These are phyloP conservation scores for Gryganskiella cystojenkinii DNA, from an alignment of 192 early-diverging fungal species.

Conservation along the genomic window DNA sequence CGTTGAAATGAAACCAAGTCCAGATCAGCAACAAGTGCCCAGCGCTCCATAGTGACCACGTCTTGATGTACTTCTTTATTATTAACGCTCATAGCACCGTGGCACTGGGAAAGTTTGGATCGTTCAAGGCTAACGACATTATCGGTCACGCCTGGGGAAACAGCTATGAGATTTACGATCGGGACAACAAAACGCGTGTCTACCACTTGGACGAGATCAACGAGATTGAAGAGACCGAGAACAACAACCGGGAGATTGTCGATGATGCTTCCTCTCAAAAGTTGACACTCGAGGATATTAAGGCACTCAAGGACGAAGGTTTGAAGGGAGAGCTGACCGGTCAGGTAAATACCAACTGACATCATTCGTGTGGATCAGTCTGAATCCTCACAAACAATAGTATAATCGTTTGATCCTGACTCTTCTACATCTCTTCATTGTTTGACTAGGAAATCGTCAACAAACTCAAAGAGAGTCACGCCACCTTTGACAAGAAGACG, in stretches of 20 bases:
- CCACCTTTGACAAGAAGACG: slow-evolving; percentile 92
- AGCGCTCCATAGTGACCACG: too few species aligned
- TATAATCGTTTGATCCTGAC: too few species aligned
- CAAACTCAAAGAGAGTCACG: slow-evolving; percentile 83
- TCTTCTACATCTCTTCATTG: slow-evolving; percentile 18
- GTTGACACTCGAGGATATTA: slow-evolving; percentile 85
- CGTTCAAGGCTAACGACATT: slow-evolving; percentile 79
- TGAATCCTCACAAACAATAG: too few species aligned
- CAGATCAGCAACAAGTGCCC: too few species aligned
- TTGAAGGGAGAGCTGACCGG: slow-evolving; percentile 73
- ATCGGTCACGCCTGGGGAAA: slow-evolving; percentile 87
- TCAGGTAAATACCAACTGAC: slow-evolving; percentile 35
- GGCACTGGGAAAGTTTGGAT: slow-evolving; percentile 94
- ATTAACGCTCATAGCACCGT: slow-evolving; percentile 53
- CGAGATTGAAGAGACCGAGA: slow-evolving; percentile 73
- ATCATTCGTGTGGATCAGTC: background rate
- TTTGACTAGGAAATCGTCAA: slow-evolving; percentile 75
- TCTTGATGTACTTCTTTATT: background rate
- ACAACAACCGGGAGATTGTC: slow-evolving; percentile 85
- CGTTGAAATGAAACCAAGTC: background rate
- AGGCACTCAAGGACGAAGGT: slow-evolving; percentile 79
- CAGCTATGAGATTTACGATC: slow-evolving; percentile 84
- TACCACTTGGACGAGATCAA: slow-evolving; percentile 44
- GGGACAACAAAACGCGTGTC: slow-evolving; percentile 55
- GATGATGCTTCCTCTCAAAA: slow-evolving; percentile 82